Conservation (phyloP, 78 protist genomes). For the Monosiga brevicollis region DNA sequence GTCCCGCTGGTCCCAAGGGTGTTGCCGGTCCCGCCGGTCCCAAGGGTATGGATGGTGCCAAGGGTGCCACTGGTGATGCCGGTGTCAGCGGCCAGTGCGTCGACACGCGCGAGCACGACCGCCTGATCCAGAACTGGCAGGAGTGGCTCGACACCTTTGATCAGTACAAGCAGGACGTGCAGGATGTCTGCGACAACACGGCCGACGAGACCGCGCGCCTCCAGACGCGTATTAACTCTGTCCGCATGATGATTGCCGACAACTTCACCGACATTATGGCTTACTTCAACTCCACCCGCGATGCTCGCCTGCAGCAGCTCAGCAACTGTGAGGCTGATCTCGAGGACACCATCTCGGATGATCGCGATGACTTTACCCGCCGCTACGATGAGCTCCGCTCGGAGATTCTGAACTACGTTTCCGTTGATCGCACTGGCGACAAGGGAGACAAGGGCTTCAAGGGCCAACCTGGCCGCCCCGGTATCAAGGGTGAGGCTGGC, state of each 20-base stretch:
- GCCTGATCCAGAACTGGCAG: background rate
- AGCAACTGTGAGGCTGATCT: background rate
- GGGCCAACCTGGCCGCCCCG: background rate
- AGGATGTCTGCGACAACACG: background rate
- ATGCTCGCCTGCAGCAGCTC: background rate
- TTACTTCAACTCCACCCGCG: background rate
- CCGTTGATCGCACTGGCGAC: background rate
- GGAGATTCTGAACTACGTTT: background rate
- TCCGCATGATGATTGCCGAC: background rate
- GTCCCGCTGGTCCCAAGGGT: background rate
- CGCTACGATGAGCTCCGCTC: background rate
- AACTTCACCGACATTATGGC: background rate
- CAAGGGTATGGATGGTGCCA: background rate
- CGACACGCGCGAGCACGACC: background rate
- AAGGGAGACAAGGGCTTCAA: background rate
- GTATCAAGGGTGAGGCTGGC: background rate
- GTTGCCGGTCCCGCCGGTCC: background rate
- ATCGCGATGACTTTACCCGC: background rate
- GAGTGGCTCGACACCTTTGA: background rate
- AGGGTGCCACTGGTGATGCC: background rate
- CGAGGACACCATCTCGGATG: background rate
- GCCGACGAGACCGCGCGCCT: background rate
- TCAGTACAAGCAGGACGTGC: background rate
- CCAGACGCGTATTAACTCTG: background rate
- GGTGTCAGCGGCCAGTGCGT: background rate